Percentiles rank a stretch among this genome's conserved stretches.
phyloP scores from a whole-genome alignment of 169 alveolate genomes.

The Cryptosporidium sp. region DNA sequence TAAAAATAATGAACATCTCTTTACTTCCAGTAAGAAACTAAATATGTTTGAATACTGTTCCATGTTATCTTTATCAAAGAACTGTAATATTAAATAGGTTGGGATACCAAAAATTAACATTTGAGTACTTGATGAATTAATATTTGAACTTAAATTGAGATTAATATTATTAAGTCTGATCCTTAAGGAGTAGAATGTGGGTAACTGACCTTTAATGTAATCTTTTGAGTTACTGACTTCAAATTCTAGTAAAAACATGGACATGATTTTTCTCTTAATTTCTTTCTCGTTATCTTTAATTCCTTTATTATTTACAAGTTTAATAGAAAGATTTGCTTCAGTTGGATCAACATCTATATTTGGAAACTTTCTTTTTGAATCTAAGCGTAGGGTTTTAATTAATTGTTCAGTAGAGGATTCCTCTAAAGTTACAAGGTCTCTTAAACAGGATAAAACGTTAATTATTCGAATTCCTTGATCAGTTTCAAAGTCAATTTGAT shows the following conservation, averaged over 20 bases:
- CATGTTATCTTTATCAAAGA: conserved; percentile 9
- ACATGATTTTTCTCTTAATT: conserved; percentile 19
- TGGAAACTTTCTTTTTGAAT: conserved; percentile 46
- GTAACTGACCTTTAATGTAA: conserved; percentile 36
- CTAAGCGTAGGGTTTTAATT: conserved; percentile 23
- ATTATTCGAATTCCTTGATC: conserved; percentile 19
- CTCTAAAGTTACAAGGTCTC: conserved; percentile 43
- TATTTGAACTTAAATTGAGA: background rate
- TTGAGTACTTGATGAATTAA: background rate
- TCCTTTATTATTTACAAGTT: background rate
- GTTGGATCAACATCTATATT: conserved; percentile 74
- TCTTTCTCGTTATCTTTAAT: background rate
- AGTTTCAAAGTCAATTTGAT: background rate
- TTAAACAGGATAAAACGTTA: conserved; percentile 17
- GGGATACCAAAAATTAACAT: conserved; percentile 38
- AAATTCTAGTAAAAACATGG: conserved; percentile 37
- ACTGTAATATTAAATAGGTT: conserved; percentile 25
- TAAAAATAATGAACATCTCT: conserved; percentile 50
- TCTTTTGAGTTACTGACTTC: conserved; percentile 30
- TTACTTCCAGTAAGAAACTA: conserved; percentile 39
- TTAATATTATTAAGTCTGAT: conserved; percentile 13
- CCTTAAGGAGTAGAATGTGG: conserved; percentile 45
- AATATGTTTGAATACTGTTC: conserved; percentile 41
- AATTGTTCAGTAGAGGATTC: conserved; percentile 32
- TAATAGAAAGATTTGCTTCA: conserved; percentile 53